Conservation (phyloP, 2,329 filamentous ascomycete genomes). For the Xylaria sp. region DNA sequence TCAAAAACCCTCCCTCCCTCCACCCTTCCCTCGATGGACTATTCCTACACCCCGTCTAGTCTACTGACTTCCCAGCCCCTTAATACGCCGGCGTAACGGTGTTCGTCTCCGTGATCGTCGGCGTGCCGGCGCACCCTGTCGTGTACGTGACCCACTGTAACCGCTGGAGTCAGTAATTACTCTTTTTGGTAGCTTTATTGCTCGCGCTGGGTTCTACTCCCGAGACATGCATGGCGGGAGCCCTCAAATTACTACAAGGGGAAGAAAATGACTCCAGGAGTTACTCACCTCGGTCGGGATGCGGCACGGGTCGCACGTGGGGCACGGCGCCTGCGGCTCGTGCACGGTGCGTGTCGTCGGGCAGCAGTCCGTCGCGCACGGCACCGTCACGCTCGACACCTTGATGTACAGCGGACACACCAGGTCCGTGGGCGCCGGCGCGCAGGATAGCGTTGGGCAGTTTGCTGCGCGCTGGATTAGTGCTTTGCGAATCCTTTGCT, state of each 20-base stretch:
- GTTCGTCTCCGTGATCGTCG: constrained; percentile 30
- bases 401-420: constrained; percentile 42
- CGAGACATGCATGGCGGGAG: no score
- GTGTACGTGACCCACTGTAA: constrained; percentile 38
- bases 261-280: no score
- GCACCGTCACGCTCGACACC: constrained; percentile 43
- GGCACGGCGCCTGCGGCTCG: constrained; percentile 30
- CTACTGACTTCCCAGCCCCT: neutral
- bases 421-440: constrained; percentile 27
- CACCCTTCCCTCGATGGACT: no score
- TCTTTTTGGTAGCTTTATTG: no score
- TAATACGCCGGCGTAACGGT: constrained; percentile 31
- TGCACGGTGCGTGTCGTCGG: constrained; percentile 42
- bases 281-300: constrained; percentile 39
- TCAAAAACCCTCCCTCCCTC: neutral
- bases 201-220: no score
- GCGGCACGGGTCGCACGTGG: constrained; percentile 36
- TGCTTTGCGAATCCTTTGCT: neutral
- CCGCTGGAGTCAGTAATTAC: no score
- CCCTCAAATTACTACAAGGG: no score
- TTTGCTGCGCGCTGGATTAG: constrained; percentile 22
- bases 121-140: constrained; percentile 34
- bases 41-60: neutral
- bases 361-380: constrained; percentile 47
- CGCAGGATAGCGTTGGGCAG: constrained; percentile 36